These are phyloP conservation scores for Tetradesmus lagerheimii DNA, from an alignment of 139 green algal genomes.

Conservation along the genomic window DNA sequence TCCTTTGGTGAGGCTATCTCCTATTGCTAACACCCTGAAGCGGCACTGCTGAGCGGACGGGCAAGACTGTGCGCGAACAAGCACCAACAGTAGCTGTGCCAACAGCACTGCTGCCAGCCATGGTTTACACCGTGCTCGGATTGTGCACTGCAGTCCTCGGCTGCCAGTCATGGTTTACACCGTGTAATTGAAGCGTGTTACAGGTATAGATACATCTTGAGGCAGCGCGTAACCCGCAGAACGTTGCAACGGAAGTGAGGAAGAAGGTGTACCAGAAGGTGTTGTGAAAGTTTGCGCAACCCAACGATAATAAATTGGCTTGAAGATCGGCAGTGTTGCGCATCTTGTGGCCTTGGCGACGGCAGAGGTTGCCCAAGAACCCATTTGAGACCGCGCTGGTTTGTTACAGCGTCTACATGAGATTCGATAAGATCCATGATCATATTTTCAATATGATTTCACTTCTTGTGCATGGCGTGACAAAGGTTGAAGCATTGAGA, in stretches of 20 bases:
- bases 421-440: too few species aligned
- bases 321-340: not conserved
- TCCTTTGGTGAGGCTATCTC: constrained; percentile 35
- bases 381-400: not conserved
- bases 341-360: not conserved
- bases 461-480: too few species aligned
- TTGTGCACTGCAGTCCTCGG: not conserved
- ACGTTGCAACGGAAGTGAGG: not conserved
- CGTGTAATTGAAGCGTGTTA: not conserved
- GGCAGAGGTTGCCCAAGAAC: not conserved
- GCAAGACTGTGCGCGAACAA: not conserved
- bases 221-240: not conserved
- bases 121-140: too few species aligned
- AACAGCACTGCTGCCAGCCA: not conserved
- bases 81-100: not conserved
- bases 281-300: not conserved
- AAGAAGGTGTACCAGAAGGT: not conserved
- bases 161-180: not conserved
- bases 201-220: not conserved
- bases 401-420: not conserved
- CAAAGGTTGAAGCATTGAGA: too few species aligned
- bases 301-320: not conserved
- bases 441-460: too few species aligned
- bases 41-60: not conserved
- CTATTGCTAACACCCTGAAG: constrained; percentile 29